Conservation (phyloP, 768 basidiomycete species). For the Tricholoma matsutake region DNA sequence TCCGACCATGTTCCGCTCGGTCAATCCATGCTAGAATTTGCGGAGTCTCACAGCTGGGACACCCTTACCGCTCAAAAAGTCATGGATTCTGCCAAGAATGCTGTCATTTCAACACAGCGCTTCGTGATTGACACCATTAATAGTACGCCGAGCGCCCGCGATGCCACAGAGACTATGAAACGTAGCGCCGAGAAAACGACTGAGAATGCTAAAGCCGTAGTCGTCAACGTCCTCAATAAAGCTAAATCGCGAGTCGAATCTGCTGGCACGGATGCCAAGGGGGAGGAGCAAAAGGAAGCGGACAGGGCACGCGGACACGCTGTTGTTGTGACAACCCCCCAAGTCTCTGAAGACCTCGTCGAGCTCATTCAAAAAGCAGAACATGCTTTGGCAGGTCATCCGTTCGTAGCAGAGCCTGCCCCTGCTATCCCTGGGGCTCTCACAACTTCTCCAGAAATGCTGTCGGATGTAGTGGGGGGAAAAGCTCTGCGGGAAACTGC, state of each 20-base stretch:
- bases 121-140: constrained; percentile 52
- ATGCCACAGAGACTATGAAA: constrained; percentile 32
- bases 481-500: constrained; percentile 2
- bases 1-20: constrained; percentile 77
- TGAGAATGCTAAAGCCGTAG: constrained; percentile 38
- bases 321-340: constrained; percentile 19
- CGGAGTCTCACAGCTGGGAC: constrained; percentile 79
- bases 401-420: constrained; percentile 23
- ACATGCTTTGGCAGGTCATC: constrained; percentile 55
- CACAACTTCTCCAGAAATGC: constrained; percentile 3
- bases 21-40: constrained; percentile 73
- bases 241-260: constrained; percentile 44
- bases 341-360: constrained; percentile 61
- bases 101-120: constrained; percentile 45
- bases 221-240: constrained; percentile 38
- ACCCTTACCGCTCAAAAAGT: constrained; percentile 61
- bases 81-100: constrained; percentile 49
- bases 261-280: constrained; percentile 43
- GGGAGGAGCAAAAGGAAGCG: constrained; percentile 31
- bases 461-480: neutral
- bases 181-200: constrained; percentile 31
- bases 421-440: constrained; percentile 17
- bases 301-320: constrained; percentile 29
- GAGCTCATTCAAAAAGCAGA: constrained; percentile 74
- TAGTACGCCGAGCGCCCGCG: constrained; percentile 33